Evolutionary conservation across 306 rosid species (phyloP).

Genomic region (Erythrophleum fordii): DNA sequence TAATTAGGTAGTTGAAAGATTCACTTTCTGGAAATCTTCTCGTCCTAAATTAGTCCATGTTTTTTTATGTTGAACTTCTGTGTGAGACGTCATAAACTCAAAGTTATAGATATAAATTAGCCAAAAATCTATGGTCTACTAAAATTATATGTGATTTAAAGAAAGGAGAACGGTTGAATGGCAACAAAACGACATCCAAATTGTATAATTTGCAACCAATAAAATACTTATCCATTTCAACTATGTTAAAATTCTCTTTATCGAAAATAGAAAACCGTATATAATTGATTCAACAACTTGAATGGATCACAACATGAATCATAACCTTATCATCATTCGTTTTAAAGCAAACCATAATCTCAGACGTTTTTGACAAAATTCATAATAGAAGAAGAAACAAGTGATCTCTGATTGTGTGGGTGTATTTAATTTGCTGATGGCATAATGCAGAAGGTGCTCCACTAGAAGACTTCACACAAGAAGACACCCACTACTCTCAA

Average conservation of each 20-base stretch:
- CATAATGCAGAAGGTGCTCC: constrained; percentile 40
- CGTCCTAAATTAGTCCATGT: not conserved
- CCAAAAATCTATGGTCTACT: not conserved
- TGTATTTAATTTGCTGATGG: not conserved
- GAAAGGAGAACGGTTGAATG: not conserved
- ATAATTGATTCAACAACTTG: not conserved
- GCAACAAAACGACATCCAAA: not conserved
- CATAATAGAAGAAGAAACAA: not conserved
- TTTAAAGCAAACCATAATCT: not conserved
- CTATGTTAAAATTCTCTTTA: not conserved
- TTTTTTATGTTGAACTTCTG: not conserved
- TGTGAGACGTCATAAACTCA: no score
- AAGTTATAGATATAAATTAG: not conserved
- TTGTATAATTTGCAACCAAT: not conserved
- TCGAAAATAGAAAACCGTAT: not conserved
- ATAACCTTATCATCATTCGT: not conserved
- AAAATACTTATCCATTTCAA: not conserved
- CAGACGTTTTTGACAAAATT: not conserved
- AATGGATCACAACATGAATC: not conserved
- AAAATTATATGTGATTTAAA: not conserved
- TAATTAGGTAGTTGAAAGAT: no score
- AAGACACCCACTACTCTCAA: constrained; percentile 83
- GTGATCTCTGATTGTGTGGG: no score
- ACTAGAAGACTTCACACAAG: constrained; percentile 62
- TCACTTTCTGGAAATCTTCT: not conserved